Evolutionary conservation across 306 rosid species (phyloP), one percentile per base, ranked within the genome.

Genomic region (Trifolium repens): DNA sequence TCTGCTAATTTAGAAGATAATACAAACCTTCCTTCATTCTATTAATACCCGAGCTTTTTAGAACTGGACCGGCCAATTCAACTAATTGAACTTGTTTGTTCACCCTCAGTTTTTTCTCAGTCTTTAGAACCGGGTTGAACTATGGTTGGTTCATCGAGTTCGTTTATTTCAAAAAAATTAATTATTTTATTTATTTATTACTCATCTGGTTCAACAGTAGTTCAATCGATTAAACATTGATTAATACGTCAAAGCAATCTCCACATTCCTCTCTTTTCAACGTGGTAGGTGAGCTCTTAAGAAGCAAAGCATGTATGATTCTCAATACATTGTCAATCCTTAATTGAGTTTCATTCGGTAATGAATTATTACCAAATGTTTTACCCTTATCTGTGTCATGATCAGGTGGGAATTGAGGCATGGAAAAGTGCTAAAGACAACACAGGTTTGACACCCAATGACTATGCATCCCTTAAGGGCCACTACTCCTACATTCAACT

Each of bases 361-460:
- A 37, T 39, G 42, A 39, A 39, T 39, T 39, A 39, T 39, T 17
- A 14, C 24, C 70, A 46, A 10, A 13, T 49, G 64, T 35, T 74
- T 46, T n/a, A 39, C 16, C 52, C 35, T 47, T 9, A 9, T 57
- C 15, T 74, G 55, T 66, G 60, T 32, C 39, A 30, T 75, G 57
- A 71, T 72, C 86, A 94, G 98, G 96, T 91, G 72, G 98, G 97
- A 85, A 76, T 84, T 44, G 85, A 87, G 80, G 97, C 94, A 35
- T 94, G 98, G 98, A 86, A 82, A 78, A 87, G 65, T 71, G 87
- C 90, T 9, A 80, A 77, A 58, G 98, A 94, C 72, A 59, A 66
- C 47, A 86, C 87, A 4, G 97, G 98, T 50, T 87, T 87, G 71
- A 90, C 96, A 2, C 96, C 98, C 0, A 75, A 85, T 24, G 94